Evolutionary conservation across 306 rosid genomes (phyloP).

Genomic region (Casuarina glauca): DNA sequence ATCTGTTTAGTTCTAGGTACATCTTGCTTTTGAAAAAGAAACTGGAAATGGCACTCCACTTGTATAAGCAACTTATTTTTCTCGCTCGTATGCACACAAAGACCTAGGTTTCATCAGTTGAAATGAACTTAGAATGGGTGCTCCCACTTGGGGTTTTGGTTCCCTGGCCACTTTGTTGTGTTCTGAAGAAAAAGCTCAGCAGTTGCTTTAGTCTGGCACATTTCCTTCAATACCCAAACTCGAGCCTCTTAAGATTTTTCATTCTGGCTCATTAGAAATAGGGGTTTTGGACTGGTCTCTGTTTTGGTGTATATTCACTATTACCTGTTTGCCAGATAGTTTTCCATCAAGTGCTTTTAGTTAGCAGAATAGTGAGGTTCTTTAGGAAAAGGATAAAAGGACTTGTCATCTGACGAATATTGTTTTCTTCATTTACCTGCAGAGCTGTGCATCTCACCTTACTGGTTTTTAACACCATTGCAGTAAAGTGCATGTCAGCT

Average conservation of each 20-base stretch:
- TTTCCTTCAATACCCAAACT: too few species aligned
- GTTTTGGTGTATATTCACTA: background rate
- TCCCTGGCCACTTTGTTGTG: too few species aligned
- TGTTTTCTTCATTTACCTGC: background rate
- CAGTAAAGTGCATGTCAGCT: conserved; percentile 1
- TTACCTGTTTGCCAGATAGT: background rate
- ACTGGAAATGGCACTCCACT: background rate
- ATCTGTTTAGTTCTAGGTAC: background rate
- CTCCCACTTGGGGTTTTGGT: too few species aligned
- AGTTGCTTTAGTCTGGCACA: too few species aligned
- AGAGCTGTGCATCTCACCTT: conserved; percentile 8
- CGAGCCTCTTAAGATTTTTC: background rate
- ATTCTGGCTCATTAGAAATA: background rate
- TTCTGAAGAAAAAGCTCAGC: too few species aligned
- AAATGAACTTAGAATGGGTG: too few species aligned
- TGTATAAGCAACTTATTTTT: background rate
- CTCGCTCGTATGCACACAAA: too few species aligned
- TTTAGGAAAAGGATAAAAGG: background rate
- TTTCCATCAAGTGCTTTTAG: background rate
- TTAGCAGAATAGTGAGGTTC: background rate
- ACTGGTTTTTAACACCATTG: conserved; percentile 4
- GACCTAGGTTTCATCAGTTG: too few species aligned
- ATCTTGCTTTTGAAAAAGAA: background rate
- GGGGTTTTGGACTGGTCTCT: background rate
- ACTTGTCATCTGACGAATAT: background rate